A percentile compares a stretch with the other conserved stretches of the same genome.
These are phyloP conservation scores for Phialophora macrospora DNA, from an alignment of 2,329 filamentous ascomycete species.

Conservation along the genomic window DNA sequence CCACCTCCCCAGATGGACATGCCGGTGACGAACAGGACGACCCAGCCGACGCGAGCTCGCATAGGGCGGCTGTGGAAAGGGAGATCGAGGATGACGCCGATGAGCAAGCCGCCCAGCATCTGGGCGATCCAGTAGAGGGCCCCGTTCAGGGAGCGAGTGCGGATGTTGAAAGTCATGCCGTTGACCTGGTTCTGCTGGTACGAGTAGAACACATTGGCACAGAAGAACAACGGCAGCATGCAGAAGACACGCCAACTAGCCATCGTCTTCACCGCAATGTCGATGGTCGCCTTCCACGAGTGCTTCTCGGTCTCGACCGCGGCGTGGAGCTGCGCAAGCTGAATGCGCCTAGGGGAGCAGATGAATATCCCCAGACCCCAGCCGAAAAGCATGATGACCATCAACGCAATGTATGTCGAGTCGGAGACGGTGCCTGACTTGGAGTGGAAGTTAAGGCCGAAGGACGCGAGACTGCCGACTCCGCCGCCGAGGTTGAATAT, in stretches of 20 bases:
- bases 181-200: constrained; percentile 69
- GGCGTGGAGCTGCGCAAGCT: constrained; percentile 46
- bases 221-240: constrained; percentile 74
- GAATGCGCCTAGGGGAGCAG: constrained; percentile 54
- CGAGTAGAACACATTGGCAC: constrained; percentile 71
- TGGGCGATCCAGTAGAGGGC: constrained; percentile 63
- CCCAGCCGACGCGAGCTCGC: constrained; percentile 56
- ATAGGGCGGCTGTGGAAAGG: constrained; percentile 50
- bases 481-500: constrained; percentile 93
- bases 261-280: constrained; percentile 45
- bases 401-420: constrained; percentile 67
- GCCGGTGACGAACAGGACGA: constrained; percentile 54
- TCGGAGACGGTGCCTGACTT: constrained; percentile 54
- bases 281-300: constrained; percentile 44
- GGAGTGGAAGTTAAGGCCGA: constrained; percentile 53
- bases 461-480: constrained; percentile 66
- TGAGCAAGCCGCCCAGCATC: constrained; percentile 59
- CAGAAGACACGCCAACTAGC: constrained; percentile 61
- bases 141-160: constrained; percentile 61
- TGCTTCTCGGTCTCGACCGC: constrained; percentile 50
- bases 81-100: constrained; percentile 54
- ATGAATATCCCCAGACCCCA: constrained; percentile 56
- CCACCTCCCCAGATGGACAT: constrained; percentile 65
- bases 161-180: constrained; percentile 59
- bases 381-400: constrained; percentile 70